Base-by-base conservation (phyloP, 352 stramenopile genomes). In the Thalassiosira mediterranea region DNA sequence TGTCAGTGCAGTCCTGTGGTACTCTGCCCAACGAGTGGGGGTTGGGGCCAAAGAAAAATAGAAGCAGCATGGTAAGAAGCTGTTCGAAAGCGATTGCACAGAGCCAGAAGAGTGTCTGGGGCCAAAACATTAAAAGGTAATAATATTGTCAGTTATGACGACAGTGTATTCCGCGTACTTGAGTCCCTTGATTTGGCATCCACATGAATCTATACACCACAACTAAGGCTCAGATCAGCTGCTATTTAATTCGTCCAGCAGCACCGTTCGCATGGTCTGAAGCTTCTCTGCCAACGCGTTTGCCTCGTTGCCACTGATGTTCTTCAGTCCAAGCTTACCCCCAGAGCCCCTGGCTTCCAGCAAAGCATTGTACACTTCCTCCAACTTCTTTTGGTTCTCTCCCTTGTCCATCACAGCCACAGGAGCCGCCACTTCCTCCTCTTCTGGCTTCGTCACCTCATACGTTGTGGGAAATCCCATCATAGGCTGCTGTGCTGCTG, bases 231-330 rank as follows among this genome's bases (percentile, higher is more conserved):
- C n/a, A n/a, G n/a, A n/a, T n/a, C n/a, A n/a, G 34, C 34, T 13
- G 13, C 62, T 57, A 61, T 90, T 77, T 31, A 91, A 68, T 57
- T 93, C 87, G 62, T 89, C 76, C 74, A 93, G 84, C 4, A 93
- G 52, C 37, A 91, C 53, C 42, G 49, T 32, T 44, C 83, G 63
- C 87, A 93, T 90, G 28, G 73, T 49, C 21, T 67, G 38, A 19
- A 92, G 46, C 38, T 75, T 54, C 37, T 81, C 72, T 2, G 68
- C 72, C 61, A 91, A 70, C 42, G 79, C 76, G 32, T 61, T 53
- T 21, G 84, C 84, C 61, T 87, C 69, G 48, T 70, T 52, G 26
- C 67, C 63, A 61, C 65, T 81, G 21, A 87, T 73, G 58, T 68
- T 73, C 17, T 73, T 65, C 38, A 93, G 76, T 23, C 87, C 87